Percentiles rank a stretch among this genome's conserved stretches.
phyloP scores from a whole-genome alignment of 1,284 basidiomycete genomes.

The Pseudozyma thailandica region DNA sequence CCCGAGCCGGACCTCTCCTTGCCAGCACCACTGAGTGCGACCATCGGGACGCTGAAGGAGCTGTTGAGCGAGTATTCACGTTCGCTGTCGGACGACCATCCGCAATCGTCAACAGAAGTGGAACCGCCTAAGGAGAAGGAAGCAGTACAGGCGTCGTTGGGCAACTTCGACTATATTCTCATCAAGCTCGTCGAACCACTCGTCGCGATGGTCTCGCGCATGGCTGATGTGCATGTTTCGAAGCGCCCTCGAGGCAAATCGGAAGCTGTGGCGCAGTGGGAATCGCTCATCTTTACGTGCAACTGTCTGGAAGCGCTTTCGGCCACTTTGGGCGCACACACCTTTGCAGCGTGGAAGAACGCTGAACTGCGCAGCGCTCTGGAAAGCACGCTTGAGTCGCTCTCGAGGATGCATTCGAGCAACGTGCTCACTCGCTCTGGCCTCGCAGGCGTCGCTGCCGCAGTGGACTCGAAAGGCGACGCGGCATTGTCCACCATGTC shows the following conservation, averaged over 20 bases:
- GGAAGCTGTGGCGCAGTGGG: slow-evolving; percentile 39
- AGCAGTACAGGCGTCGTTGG: slow-evolving; percentile 3
- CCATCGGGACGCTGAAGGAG: slow-evolving; percentile 51
- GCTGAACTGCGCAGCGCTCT: slow-evolving; percentile 1
- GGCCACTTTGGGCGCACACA: slow-evolving; percentile 15
- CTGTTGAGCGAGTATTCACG: slow-evolving; percentile 48
- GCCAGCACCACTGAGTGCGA: slow-evolving; percentile 46
- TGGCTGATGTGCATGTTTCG: slow-evolving; percentile 19
- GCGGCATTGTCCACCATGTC: slow-evolving; percentile 5
- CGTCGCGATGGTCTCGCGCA: slow-evolving; percentile 31
- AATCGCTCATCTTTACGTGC: slow-evolving; percentile 31
- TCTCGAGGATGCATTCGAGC: slow-evolving; percentile 8
- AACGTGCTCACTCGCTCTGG: slow-evolving; percentile 30
- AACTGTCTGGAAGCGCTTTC: slow-evolving; percentile 50
- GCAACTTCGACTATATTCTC: slow-evolving; percentile 48
- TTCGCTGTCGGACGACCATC: slow-evolving; percentile 34
- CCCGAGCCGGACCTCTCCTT: slow-evolving; percentile 33
- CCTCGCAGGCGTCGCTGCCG: slow-evolving; percentile 3
- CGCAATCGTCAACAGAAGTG: background rate
- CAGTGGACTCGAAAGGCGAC: background rate
- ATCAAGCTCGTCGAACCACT: slow-evolving; percentile 52
- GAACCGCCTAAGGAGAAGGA: background rate
- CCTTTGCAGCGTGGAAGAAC: slow-evolving; percentile 27
- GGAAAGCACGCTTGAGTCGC: slow-evolving; percentile 1
- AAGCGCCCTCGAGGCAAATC: slow-evolving; percentile 14